These are phyloP conservation scores for Carex pumila DNA, from an alignment of 176 grass and related monocot species.

Conservation along the genomic window DNA sequence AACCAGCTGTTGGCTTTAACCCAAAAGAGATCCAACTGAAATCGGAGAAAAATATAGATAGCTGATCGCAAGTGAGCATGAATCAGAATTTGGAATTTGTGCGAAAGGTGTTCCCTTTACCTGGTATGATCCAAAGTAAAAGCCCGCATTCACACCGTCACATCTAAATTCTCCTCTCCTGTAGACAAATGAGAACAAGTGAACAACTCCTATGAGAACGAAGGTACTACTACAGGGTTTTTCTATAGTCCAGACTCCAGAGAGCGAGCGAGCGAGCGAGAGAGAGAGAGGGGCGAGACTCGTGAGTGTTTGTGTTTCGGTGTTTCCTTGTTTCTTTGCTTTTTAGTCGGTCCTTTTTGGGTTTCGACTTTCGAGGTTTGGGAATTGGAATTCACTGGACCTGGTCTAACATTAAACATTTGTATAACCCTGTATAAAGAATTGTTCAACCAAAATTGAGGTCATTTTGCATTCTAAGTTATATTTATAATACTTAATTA, in stretches of 20 bases:
- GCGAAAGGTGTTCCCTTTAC: not conserved
- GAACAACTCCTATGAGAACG: not conserved
- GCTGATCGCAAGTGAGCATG: not conserved
- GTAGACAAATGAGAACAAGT: not conserved
- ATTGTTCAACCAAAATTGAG: too few species aligned
- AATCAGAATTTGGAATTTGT: not conserved
- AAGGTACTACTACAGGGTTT: not conserved
- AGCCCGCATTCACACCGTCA: not conserved
- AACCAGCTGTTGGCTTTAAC: not conserved
- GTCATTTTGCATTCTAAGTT: too few species aligned
- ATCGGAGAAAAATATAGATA: not conserved
- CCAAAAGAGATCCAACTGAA: not conserved
- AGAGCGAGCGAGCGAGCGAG: conserved; percentile 6
- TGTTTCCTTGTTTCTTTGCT: not conserved
- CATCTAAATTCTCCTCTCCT: not conserved
- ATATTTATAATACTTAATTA: too few species aligned
- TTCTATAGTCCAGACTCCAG: not conserved
- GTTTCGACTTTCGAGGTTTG: not conserved
- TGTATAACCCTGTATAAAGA: too few species aligned
- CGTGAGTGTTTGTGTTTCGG: too few species aligned
- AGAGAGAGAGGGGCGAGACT: not conserved
- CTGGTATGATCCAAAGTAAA: conserved; percentile 1
- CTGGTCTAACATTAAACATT: not conserved
- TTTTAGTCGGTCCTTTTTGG: not conserved
- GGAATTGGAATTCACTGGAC: not conserved